phyloP scores from a whole-genome alignment of 495 filamentous ascomycete genomes.

The Talaromyces adpressus region DNA sequence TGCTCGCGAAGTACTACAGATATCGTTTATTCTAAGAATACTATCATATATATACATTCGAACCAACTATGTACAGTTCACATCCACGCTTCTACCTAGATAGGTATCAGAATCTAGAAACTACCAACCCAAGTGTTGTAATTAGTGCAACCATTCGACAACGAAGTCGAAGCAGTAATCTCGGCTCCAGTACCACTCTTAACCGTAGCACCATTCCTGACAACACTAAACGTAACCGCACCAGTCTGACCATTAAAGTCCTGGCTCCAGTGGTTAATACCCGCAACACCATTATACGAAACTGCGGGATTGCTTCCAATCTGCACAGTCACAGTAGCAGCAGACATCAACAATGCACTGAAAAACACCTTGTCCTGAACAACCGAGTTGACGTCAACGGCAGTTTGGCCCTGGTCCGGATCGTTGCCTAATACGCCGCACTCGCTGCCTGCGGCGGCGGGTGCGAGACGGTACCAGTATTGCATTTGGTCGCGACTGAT shows the following conservation, averaged over 20 bases:
- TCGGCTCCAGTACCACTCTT: conserved; percentile 32
- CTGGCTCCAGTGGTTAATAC: conserved; percentile 46
- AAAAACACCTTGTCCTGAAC: conserved; percentile 35
- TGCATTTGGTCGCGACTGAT: conserved; percentile 24
- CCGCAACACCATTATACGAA: conserved; percentile 26
- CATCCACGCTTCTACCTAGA: not conserved
- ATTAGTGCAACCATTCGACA: conserved; percentile 7
- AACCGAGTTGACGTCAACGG: conserved; percentile 16
- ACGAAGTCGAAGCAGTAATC: conserved; percentile 24
- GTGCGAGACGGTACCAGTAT: conserved; percentile 58
- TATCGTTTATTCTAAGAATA: not conserved
- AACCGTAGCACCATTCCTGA: conserved; percentile 28
- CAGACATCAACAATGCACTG: conserved; percentile 19
- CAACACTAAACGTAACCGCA: conserved; percentile 42
- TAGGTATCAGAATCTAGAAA: not conserved
- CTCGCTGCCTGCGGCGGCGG: conserved; percentile 22
- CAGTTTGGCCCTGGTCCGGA: conserved; percentile 19
- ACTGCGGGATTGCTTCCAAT: conserved; percentile 41
- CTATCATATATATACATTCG: not conserved
- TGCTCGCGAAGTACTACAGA: too few species aligned
- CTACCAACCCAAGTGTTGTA: conserved; percentile 9
- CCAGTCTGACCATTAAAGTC: conserved; percentile 44
- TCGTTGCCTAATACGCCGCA: conserved; percentile 32
- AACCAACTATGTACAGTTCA: not conserved
- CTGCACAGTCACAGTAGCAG: conserved; percentile 36